phyloP scores from a whole-genome alignment of 1,284 basidiomycete species.

The Tilletia horrida region DNA sequence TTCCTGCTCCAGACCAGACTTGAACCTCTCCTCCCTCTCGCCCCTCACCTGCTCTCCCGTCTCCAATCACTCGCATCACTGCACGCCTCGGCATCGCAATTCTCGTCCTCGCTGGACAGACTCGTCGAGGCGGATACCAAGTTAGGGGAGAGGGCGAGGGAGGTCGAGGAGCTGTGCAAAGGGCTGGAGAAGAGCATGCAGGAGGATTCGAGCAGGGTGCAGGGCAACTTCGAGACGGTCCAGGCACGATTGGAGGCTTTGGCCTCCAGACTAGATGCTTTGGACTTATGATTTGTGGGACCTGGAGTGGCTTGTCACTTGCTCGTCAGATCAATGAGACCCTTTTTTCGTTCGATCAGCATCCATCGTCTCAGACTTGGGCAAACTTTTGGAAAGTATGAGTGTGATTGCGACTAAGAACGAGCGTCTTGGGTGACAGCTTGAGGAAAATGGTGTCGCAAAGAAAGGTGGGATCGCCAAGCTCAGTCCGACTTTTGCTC shows the following conservation, averaged over 20 bases:
- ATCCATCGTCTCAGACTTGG: neutral
- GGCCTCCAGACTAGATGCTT: conserved; percentile 64
- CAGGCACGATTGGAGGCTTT: conserved; percentile 69
- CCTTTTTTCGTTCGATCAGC: neutral
- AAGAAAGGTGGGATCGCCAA: neutral
- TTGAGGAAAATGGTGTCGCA: too few species aligned
- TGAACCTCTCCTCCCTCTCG: conserved; percentile 79
- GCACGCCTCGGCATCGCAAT: conserved; percentile 75
- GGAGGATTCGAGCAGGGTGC: conserved; percentile 61
- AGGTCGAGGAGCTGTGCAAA: conserved; percentile 68
- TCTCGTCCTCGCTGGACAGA: conserved; percentile 63
- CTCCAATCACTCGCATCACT: conserved; percentile 76
- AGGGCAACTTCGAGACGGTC: conserved; percentile 62
- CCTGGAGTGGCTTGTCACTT: neutral
- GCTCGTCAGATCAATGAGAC: neutral
- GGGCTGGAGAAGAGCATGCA: conserved; percentile 60
- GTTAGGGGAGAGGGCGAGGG: conserved; percentile 64
- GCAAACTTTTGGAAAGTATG: too few species aligned
- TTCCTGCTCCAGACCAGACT: conserved; percentile 77
- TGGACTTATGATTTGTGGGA: conserved; percentile 1
- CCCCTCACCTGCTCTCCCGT: conserved; percentile 83
- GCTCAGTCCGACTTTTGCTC: neutral
- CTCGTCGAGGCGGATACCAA: conserved; percentile 70
- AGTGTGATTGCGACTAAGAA: too few species aligned
- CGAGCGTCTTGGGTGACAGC: too few species aligned